Base-by-base conservation (phyloP, 78 protist species). In the Parvularia atlantis region DNA sequence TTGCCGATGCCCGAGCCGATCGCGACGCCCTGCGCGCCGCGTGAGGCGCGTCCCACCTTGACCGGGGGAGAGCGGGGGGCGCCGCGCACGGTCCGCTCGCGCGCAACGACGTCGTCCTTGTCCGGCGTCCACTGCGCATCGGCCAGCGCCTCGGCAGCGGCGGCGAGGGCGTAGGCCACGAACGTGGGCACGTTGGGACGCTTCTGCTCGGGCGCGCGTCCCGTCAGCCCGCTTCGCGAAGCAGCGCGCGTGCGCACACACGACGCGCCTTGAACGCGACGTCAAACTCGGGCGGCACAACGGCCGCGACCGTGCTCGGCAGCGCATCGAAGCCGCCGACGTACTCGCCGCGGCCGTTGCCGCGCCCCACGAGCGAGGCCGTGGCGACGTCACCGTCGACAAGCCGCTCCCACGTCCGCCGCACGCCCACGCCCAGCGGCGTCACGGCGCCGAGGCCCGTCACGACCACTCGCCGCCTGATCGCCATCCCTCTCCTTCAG, bases 371-470 rank as follows among this genome's bases (percentile, higher is more conserved):
- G 44, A 48, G 37, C 17, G 30, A 22, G 13, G 56, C 6, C 35
- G 36, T 24, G 36, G 14, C 61, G 33, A 56, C 39, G 36, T 62
- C 61, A 31, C 74, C 67, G 10, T 11, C 59, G 5, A 86, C 5
- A 43, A 89, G 52, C 10, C 61, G 35, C 17, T 66, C 53, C 93
- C 92, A 92, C 33, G 66, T 66, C 58, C 24, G 26, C 28, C 61
- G 20, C 0, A 81, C 83, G 13, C 91, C 92, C 6, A 83, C 77
- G 26, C 92, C 95, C 10, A 93, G 62, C 7, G 97, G 97, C 13
- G 91, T 79, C 33, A 93, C 89, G 22, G 80, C 14, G 7, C 97
- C 97, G 59, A 93, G 35, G 7, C 97, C 97, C 0, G 92, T 91
- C 16, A 93, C 85, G 4, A 88, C 93, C 16, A 93, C 95, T 30